Base-by-base conservation (phyloP, 371 early-diverging fungal species). In the Syncephalis fuscata region DNA sequence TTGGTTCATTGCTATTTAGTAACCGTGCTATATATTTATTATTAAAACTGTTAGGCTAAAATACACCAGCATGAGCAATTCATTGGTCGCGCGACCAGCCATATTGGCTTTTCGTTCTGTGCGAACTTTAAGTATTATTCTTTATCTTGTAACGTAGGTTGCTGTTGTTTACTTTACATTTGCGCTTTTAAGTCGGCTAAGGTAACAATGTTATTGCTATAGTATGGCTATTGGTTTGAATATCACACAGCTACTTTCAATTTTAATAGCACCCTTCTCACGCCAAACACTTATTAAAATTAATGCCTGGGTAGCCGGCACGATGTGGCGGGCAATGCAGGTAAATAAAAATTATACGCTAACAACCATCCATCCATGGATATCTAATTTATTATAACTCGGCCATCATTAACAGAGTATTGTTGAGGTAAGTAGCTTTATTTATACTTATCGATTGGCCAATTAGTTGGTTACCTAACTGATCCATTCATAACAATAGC, bases 291-390 rank as follows among this genome's bases (percentile, higher is more conserved):
- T 77, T 43, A 67, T 68, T 43, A 60, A 60, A 23, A 68, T 77
- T 46, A 80, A 80, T 54, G 70, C 79, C 1, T 53, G 57, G 16
- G 54, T 78, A 0, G 70, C 71, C 15, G 74, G 73, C 1, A 59
- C 59, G 20, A 65, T 77, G 48, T 80, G 81, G 81, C 64, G 59
- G 27, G 64, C 68, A 22, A 78, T 80, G 80, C 80, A 79, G 67
- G 71, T 68, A 64, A 4, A 17, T 19, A 10, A 3, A 36, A n/a
- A n/a, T n/a, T n/a, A 14, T 36, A 17, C 21, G 17, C 11, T 42
- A 4, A 14, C 9, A n/a, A 22, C 22, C 3, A 19, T 4, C 44
- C 50, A 44, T 48, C 45, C 20, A 17, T 44, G 20, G 22, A n/a
- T 37, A 27, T 17, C 27, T 32, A 8, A 25, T 27, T 15, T n/a